Conservation (phyloP, 1,284 basidiomycete genomes). For the Cryptococcus floricola region DNA sequence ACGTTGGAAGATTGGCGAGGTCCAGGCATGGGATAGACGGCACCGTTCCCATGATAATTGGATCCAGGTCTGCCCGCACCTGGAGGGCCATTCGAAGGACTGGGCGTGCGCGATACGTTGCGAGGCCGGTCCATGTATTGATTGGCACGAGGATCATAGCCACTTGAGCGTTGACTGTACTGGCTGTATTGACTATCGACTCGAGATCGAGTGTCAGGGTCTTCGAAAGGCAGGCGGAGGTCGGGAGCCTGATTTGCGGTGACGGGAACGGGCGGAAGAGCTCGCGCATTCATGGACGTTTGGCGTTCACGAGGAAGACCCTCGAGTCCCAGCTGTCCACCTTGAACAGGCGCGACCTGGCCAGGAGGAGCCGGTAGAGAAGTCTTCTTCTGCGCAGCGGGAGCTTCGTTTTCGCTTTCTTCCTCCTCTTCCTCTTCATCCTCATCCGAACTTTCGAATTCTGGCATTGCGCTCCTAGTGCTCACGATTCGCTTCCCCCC, state of each 20-base stretch:
- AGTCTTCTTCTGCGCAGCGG: constrained; percentile 12
- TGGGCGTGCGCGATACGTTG: constrained; percentile 1
- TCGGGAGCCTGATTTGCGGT: constrained; percentile 11
- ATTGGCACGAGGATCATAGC: background rate
- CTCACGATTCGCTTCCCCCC: constrained; percentile 24
- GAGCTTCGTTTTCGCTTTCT: constrained; percentile 59
- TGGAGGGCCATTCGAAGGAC: background rate
- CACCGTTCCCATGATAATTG: constrained; percentile 7
- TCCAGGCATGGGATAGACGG: background rate
- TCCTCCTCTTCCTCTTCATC: constrained; percentile 70
- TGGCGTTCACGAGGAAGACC: background rate
- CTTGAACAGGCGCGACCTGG: constrained; percentile 5
- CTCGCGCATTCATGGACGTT: constrained; percentile 7
- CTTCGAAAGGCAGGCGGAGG: constrained; percentile 5
- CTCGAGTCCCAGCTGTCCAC: background rate
- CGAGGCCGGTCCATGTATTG: background rate
- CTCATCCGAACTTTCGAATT: constrained; percentile 59
- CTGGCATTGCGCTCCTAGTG: background rate
- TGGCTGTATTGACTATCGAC: background rate
- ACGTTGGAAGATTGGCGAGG: constrained; percentile 9
- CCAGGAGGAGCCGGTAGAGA: constrained; percentile 23
- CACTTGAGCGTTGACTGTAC: background rate
- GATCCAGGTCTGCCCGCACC: background rate
- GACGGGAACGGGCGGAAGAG: constrained; percentile 16
- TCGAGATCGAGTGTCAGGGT: background rate